Percentiles rank a stretch among this genome's conserved stretches.
Conservation (phyloP, 2,329 filamentous ascomycete species). For the Fusarium nurragi region DNA sequence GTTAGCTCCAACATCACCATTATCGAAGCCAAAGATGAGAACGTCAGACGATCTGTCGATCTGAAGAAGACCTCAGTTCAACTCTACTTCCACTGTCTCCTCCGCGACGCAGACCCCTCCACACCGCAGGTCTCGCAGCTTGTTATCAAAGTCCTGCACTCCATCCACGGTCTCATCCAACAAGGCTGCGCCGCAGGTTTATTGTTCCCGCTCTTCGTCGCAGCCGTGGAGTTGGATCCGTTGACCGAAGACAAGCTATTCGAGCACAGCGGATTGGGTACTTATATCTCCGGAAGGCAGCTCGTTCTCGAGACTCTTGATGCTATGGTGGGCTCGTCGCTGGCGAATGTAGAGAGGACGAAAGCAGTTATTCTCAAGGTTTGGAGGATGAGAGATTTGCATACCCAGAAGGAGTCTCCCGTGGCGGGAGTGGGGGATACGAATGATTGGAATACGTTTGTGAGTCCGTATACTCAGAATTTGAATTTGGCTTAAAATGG, state of each 20-base stretch:
- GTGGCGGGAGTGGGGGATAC: neutral
- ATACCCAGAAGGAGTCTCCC: constrained; percentile 8
- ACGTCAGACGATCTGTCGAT: constrained; percentile 40
- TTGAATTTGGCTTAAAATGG: constrained; percentile 39
- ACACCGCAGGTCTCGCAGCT: constrained; percentile 30
- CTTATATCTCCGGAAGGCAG: constrained; percentile 20
- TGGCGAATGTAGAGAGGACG: constrained; percentile 56
- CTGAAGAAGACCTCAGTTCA: constrained; percentile 53
- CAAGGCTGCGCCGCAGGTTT: constrained; percentile 35
- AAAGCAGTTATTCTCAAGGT: constrained; percentile 58
- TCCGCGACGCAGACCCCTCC: constrained; percentile 54
- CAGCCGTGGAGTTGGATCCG: constrained; percentile 35
- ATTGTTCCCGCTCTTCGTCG: constrained; percentile 36
- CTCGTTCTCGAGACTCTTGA: constrained; percentile 40
- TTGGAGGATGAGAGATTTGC: constrained; percentile 56
- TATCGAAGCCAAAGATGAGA: constrained; percentile 17
- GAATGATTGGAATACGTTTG: constrained; percentile 44
- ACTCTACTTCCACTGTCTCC: constrained; percentile 57
- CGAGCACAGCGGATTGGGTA: neutral
- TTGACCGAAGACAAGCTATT: constrained; percentile 24
- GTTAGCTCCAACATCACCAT: neutral
- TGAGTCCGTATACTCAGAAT: constrained; percentile 44
- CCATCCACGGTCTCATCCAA: constrained; percentile 15
- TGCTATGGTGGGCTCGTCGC: constrained; percentile 52
- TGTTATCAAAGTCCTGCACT: constrained; percentile 18